Base-by-base conservation (phyloP, 2,329 filamentous ascomycete genomes). In the Aureobasidium musti region DNA sequence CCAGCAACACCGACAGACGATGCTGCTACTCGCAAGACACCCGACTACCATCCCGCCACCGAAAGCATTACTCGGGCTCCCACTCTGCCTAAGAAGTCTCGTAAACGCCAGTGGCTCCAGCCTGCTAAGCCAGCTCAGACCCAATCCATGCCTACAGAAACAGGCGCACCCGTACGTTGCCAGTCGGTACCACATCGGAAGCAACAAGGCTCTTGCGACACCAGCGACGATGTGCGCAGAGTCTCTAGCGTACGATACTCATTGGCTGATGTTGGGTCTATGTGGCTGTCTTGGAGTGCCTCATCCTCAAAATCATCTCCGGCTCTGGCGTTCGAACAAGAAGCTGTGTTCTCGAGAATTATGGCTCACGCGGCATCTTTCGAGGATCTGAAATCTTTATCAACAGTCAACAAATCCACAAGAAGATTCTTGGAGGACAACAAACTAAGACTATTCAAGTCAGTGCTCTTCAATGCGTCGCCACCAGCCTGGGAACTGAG, bases 401-500 rank as follows among this genome's bases (percentile, higher is more conserved):
- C 83, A 5, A 75, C 82, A 8, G 78, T 86, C 54, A 86, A 84
- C 72, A 80, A 78, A 56, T 82, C 82, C 23, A 87, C 87, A 74
- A 86, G 86, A 70, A 77, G 77, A 3, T 80, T 85, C 0, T 88
- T 85, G 75, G 86, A 87, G 72, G 76, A 79, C 23, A 79, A 87
- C 70, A 84, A 87, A 70, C 76, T 87, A 54, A 73, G 77, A 0
- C 76, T 87, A 2, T 81, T 87, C 65, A 83, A 82, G 59, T 76
- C 75, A 6, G 79, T 83, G 0, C 72, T 86, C 3, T 80, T 78
- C 61, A 82, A 81, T 54, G 81, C 83, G 77, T 87, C 84, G 1
- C 80, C 84, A 6, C 79, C 86, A 1, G 85, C 84, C 0, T 87
- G 84, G 84, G 86, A 88, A 70, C 77, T 85, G 57, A 82, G 84